Evolutionary conservation across 148 eudicot species (phyloP), one percentile per base, ranked within the genome.

Genomic region (Rhododendron ovatum): DNA sequence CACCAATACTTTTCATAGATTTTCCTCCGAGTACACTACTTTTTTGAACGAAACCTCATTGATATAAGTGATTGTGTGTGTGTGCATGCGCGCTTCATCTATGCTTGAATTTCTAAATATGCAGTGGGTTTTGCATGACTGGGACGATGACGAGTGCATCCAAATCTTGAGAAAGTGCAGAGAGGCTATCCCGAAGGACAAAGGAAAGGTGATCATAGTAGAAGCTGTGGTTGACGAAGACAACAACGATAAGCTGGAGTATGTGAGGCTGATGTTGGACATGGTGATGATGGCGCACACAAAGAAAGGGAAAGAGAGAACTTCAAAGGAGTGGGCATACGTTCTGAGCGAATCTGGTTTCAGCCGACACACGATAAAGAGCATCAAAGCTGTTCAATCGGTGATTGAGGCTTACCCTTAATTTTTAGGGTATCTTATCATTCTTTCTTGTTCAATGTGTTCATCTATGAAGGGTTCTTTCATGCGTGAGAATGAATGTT

Each of bases 251-350:
- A 71, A 89, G 86, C 87, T 87, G 2, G 89, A 89, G 71, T 88
- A 88, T 82, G 93, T 89, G 81, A 91, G 90, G 41, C 67, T 95
- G 88, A 87, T 91, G 91, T 82, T 95, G 67, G 98, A 95, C 65
- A 92, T 95, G 94, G 94, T 89, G 65, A 95, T 94, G 96, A 83
- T 94, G 98, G 96, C 94, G 61, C 96, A 95, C 82, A 95, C 98
- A 7, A 87, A 84, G 5, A 91, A 87, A 9, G 98, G 98, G 11
- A 95, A 95, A 81, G 96, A 95, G 67, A 91, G 96, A 86, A 94
- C 94, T 74, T 15, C 85, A 1, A 87, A 90, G 80, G 96, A 95
- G 85, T 95, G 98, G 98, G 87, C 71, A 39, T 57, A 84, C 41
- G 81, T 94, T 28, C 84, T 94, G n/a, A 81, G 8, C 0, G 76